Conservation (phyloP, 2,329 filamentous ascomycete species). For the Aureobasidium sp. region DNA sequence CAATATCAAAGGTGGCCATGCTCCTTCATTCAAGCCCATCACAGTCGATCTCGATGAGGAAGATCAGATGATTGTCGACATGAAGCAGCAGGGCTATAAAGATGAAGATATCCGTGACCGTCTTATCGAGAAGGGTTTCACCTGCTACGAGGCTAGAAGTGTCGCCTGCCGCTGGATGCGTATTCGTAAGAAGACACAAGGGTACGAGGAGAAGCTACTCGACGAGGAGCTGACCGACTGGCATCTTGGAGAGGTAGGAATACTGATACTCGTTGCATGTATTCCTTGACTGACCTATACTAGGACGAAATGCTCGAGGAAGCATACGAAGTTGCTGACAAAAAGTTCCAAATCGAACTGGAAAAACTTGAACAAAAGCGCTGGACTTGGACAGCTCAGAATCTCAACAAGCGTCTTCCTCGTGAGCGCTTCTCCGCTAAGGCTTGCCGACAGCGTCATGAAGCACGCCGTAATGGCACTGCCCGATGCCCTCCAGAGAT, state of each 20-base stretch:
- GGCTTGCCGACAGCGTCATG: slow-evolving; percentile 38
- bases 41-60: slow-evolving; percentile 36
- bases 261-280: neutral
- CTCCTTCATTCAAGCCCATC: slow-evolving; percentile 4
- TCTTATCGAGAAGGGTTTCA: slow-evolving; percentile 34
- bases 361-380: slow-evolving; percentile 34
- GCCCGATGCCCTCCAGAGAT: slow-evolving; percentile 37
- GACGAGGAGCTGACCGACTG: slow-evolving; percentile 41
- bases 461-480: slow-evolving; percentile 32
- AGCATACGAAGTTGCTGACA: slow-evolving; percentile 33
- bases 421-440: slow-evolving; percentile 38
- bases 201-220: slow-evolving; percentile 36
- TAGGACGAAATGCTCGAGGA: slow-evolving; percentile 38
- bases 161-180: slow-evolving; percentile 40
- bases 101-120: slow-evolving; percentile 37
- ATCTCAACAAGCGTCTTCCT: slow-evolving; percentile 24
- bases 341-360: slow-evolving; percentile 33
- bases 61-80: slow-evolving; percentile 37
- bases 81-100: slow-evolving; percentile 34
- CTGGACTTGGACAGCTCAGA: slow-evolving; percentile 34
- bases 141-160: slow-evolving; percentile 38
- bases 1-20: neutral
- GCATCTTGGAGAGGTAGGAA: slow-evolving; percentile 39
- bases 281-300: slow-evolving; percentile 4
- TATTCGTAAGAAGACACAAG: slow-evolving; percentile 34